These are phyloP conservation scores for Collybia nuda DNA, from an alignment of 768 basidiomycete species.

Conservation along the genomic window DNA sequence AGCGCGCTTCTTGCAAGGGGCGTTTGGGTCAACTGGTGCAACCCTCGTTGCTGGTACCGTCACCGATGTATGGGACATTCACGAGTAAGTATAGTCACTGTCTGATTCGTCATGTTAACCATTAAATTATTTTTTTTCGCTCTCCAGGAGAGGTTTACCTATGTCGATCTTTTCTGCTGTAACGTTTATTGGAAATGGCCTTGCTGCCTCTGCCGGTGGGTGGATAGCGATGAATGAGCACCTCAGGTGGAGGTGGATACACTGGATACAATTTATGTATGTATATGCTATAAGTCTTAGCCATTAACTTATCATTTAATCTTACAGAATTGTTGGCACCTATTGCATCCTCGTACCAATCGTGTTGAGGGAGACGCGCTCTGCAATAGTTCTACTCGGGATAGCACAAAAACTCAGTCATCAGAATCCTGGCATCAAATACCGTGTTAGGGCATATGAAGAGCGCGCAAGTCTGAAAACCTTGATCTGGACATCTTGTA, in stretches of 20 bases:
- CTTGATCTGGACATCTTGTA: slow-evolving; percentile 68
- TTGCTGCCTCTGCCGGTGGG: slow-evolving; percentile 63
- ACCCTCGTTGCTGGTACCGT: slow-evolving; percentile 75
- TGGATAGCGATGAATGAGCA: slow-evolving; percentile 63
- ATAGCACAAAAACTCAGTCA: slow-evolving; percentile 64
- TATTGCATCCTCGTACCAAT: slow-evolving; percentile 51
- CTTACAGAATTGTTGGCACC: slow-evolving; percentile 46
- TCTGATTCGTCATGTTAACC: neutral
- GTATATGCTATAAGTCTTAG: neutral
- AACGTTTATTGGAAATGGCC: slow-evolving; percentile 58
- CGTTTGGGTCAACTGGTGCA: slow-evolving; percentile 66
- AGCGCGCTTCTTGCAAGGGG: slow-evolving; percentile 62
- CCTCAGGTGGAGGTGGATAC: slow-evolving; percentile 80
- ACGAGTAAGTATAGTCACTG: slow-evolving; percentile 41
- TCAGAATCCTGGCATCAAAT: slow-evolving; percentile 60
- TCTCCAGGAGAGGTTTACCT: slow-evolving; percentile 66
- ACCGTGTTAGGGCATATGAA: slow-evolving; percentile 62
- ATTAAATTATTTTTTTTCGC: neutral
- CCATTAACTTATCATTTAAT: neutral
- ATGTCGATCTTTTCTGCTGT: slow-evolving; percentile 71
- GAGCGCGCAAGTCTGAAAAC: slow-evolving; percentile 54
- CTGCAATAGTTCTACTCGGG: slow-evolving; percentile 65
- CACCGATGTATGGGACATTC: slow-evolving; percentile 64
- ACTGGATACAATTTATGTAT: slow-evolving; percentile 75
- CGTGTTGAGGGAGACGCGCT: slow-evolving; percentile 71